Base-by-base conservation (phyloP, 1,284 basidiomycete species). In the Peniophora sp. region DNA sequence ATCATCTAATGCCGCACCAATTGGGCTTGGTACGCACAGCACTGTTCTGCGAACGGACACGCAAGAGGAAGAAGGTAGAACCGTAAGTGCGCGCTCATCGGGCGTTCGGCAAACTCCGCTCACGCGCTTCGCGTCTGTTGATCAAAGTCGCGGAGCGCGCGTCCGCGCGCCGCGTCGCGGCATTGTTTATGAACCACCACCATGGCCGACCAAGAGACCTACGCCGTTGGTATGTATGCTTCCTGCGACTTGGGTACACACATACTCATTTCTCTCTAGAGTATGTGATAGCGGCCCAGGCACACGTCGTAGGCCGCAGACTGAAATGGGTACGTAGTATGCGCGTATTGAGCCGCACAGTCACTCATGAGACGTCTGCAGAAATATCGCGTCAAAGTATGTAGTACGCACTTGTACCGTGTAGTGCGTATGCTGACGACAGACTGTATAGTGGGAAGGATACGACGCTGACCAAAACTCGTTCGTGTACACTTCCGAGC, bases 321-420 rank as follows among this genome's bases (percentile, higher is more conserved):
- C 64, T 70, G 51, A 54, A 55, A 41, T 78, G 76, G 75, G 76
- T 77, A 56, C 53, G 73, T 60, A 48, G 17, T 14, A 44, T 41
- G 34, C 48, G 17, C 10, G 23, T 37, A 36, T 35, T 34, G 22
- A 18, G 39, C 24, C 44, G 12, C 35, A 3, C 15, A 12, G 44
- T 36, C 48, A 50, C 24, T 20, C 18, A 37, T 39, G 12, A 41
- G 2, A 20, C 18, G 14, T 45, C 9, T 51, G 6, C 49, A 87
- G 84, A 71, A 71, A 66, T 87, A 79, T 62, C 69, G 64, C 42
- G 82, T 86, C 46, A 79, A 83, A 64, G 84, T 86, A 61, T 60
- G 72, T 64, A 24, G 51, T 17, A 22, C 24, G 12, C 27, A 46
- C 22, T 47, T 20, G 44, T 42, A 23, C 11, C 11, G 32, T 35